phyloP scores from a whole-genome alignment of 2,329 filamentous ascomycete genomes.

The Trichoderma sp. region DNA sequence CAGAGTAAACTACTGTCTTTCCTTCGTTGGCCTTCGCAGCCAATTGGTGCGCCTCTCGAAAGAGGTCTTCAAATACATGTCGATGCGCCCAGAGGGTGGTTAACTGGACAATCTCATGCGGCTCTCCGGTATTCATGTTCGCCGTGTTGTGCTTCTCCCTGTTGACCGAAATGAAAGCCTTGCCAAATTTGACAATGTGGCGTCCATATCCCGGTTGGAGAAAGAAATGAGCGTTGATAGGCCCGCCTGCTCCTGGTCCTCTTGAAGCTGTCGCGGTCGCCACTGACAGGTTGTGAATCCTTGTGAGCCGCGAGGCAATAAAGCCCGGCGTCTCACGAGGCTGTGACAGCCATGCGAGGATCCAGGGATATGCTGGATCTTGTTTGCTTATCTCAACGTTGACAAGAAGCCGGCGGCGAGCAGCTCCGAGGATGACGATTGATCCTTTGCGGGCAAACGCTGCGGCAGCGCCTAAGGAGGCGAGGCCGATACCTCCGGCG shows the following conservation, averaged over 20 bases:
- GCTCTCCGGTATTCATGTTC: constrained; percentile 77
- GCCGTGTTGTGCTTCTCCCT: constrained; percentile 82
- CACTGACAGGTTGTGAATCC: constrained; percentile 59
- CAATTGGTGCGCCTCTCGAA: constrained; percentile 79
- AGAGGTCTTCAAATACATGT: constrained; percentile 85
- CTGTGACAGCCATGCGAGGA: constrained; percentile 89
- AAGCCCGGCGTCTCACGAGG: constrained; percentile 66
- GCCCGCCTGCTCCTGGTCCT: constrained; percentile 58
- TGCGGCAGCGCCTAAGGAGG: constrained; percentile 77
- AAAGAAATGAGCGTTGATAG: constrained; percentile 75
- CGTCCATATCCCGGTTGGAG: constrained; percentile 87
- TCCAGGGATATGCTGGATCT: constrained; percentile 90
- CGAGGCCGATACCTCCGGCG: constrained; percentile 81
- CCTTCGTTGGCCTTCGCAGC: constrained; percentile 80
- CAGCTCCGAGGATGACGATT: constrained; percentile 66
- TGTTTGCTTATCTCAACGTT: constrained; percentile 94
- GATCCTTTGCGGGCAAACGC: constrained; percentile 77
- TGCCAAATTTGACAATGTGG: constrained; percentile 82
- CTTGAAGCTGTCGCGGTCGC: constrained; percentile 59
- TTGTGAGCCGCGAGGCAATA: constrained; percentile 55
- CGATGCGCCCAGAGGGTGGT: constrained; percentile 89
- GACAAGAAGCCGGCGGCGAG: constrained; percentile 83
- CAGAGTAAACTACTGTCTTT: constrained; percentile 88
- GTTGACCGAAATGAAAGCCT: constrained; percentile 83
- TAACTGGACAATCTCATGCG: constrained; percentile 90